Percentiles rank a stretch among this genome's conserved stretches.
These are phyloP conservation scores for Pythium periplocum DNA, from an alignment of 352 stramenopile genomes.

Conservation along the genomic window DNA sequence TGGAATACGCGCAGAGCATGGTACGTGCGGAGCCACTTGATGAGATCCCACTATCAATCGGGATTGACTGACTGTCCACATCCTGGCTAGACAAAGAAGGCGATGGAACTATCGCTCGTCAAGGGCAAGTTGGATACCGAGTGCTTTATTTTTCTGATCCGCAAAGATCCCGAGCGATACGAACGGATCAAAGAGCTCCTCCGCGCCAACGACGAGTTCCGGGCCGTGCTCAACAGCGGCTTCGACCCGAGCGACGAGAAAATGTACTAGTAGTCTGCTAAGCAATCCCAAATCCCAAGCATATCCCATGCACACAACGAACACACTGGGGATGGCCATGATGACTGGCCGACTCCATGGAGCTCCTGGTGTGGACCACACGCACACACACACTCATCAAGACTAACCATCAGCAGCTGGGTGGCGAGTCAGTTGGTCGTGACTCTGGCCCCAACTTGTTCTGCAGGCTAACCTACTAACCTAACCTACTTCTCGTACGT, in stretches of 20 bases:
- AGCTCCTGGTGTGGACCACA: neutral
- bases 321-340: neutral
- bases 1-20: conserved; percentile 81
- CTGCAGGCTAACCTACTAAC: too few relatives aligned
- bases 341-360: neutral
- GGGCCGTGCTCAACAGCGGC: conserved; percentile 79
- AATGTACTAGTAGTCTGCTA: conserved; percentile 45
- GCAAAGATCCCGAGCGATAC: conserved; percentile 78
- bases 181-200: conserved; percentile 78
- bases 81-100: conserved; percentile 70
- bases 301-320: too few relatives aligned
- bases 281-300: too few relatives aligned
- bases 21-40: conserved; percentile 23
- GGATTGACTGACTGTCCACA: neutral
- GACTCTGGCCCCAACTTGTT: too few relatives aligned
- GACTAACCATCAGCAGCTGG: too few relatives aligned
- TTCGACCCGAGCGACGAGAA: conserved; percentile 88
- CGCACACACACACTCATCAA: too few relatives aligned
- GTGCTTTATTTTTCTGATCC: conserved; percentile 88
- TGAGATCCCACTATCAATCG: too few relatives aligned
- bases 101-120: conserved; percentile 71
- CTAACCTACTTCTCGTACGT: too few relatives aligned
- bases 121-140: conserved; percentile 85
- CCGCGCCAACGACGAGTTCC: conserved; percentile 83
- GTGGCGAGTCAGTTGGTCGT: too few relatives aligned